Conservation (phyloP, 225 moss, liverwort and hornwort genomes). For the Takakia lepidozioides region DNA sequence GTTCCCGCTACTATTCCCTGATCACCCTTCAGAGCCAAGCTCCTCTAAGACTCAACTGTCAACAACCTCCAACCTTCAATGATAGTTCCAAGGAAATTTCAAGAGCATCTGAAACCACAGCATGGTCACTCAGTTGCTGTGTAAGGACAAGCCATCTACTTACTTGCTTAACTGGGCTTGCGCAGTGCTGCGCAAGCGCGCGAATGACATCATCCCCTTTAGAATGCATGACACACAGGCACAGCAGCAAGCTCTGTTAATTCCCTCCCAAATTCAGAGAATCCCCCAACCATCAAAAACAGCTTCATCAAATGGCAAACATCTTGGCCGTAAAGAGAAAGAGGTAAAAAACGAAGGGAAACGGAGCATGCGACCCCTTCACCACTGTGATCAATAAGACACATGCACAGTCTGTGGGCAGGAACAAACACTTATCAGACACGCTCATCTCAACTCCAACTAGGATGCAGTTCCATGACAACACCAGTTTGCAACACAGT, state of each 20-base stretch:
- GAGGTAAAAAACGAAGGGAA: not conserved
- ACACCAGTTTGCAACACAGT: no score
- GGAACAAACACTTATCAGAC: not conserved
- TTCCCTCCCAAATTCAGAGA: conserved; percentile 9
- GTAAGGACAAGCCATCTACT: conserved; percentile 31
- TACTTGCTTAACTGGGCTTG: conserved; percentile 77
- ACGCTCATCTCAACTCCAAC: not conserved
- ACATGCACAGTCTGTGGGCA: not conserved
- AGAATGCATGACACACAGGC: not conserved
- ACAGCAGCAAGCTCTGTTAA: conserved; percentile 18
- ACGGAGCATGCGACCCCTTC: no score
- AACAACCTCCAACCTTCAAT: no score
- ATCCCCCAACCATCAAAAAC: no score
- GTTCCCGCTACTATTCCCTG: no score
- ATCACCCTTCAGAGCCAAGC: no score
- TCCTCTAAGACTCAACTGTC: no score
- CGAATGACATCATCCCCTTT: conserved; percentile 51
- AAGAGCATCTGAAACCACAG: not conserved
- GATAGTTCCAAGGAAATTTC: no score
- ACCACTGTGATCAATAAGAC: no score
- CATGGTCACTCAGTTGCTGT: not conserved
- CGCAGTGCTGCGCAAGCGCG: conserved; percentile 48
- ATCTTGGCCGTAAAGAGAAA: not conserved
- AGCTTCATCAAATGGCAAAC: not conserved
- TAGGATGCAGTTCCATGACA: no score